These are phyloP conservation scores for Tylopilus felleus DNA, from an alignment of 768 basidiomycete genomes.

Conservation along the genomic window DNA sequence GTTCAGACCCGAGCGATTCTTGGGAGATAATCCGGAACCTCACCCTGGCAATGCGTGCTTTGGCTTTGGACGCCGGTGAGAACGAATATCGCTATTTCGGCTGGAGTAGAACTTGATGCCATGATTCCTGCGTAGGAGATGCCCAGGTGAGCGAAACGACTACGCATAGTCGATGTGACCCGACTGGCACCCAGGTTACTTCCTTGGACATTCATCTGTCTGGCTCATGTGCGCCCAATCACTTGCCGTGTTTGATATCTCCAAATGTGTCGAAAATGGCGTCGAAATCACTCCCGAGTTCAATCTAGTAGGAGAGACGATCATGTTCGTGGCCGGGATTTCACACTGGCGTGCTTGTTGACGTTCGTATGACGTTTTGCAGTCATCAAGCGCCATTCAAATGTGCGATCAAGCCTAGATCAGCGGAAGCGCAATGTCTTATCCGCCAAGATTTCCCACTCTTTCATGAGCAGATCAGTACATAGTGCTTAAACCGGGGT, in stretches of 20 bases:
- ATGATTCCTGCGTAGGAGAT: background rate
- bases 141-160: constrained; percentile 8
- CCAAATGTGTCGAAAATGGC: constrained; percentile 40
- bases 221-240: constrained; percentile 31
- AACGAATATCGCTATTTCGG: background rate
- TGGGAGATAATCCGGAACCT: constrained; percentile 19
- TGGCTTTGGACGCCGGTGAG: constrained; percentile 20
- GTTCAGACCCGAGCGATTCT: constrained; percentile 24
- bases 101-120: background rate
- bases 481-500: no score
- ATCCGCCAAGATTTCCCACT: background rate
- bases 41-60: constrained; percentile 15
- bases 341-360: background rate
- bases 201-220: constrained; percentile 25
- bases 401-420: constrained; percentile 13
- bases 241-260: constrained; percentile 44
- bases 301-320: constrained; percentile 21
- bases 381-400: constrained; percentile 16
- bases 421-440: background rate
- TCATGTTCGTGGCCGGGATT: background rate
- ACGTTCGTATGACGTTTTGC: background rate
- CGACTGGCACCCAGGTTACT: constrained; percentile 16
- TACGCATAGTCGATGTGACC: no score
- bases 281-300: constrained; percentile 43
- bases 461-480: no score